Evolutionary conservation across 1,139 yeast species (phyloP).

Genomic region (Suhomyces yuchorum): DNA sequence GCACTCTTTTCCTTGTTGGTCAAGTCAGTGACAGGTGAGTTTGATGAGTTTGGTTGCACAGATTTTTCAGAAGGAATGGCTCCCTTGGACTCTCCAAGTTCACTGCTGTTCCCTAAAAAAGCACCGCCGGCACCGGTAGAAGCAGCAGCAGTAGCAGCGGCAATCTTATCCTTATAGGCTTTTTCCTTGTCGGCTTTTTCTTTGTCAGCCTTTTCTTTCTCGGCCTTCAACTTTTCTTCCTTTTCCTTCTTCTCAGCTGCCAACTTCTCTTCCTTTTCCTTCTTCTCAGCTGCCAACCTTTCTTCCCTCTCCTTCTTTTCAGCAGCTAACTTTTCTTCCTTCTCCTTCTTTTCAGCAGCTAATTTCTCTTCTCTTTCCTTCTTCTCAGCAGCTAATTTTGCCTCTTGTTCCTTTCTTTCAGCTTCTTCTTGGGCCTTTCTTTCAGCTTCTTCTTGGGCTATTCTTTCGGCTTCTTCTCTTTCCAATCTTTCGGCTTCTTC

Average conservation of each 20-base stretch:
- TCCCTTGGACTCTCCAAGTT: slow-evolving; percentile 23
- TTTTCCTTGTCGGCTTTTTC: slow-evolving; percentile 21
- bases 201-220: slow-evolving; percentile 19
- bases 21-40: slow-evolving; percentile 10
- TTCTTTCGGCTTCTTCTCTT: slow-evolving; percentile 23
- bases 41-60: background rate
- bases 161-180: slow-evolving; percentile 25
- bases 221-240: slow-evolving; percentile 19
- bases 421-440: slow-evolving; percentile 21
- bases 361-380: slow-evolving; percentile 8
- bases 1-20: slow-evolving; percentile 9
- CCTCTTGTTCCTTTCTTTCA: slow-evolving; percentile 21
- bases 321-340: slow-evolving; percentile 20
- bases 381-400: slow-evolving; percentile 34
- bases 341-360: slow-evolving; percentile 14
- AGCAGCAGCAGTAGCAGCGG: slow-evolving; percentile 5
- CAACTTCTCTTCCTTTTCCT: slow-evolving; percentile 21
- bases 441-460: slow-evolving; percentile 24
- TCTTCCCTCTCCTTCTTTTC: slow-evolving; percentile 20
- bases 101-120: slow-evolving; percentile 19
- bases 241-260: slow-evolving; percentile 17
- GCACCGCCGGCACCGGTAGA: slow-evolving; percentile 4
- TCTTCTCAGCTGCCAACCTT: slow-evolving; percentile 10
- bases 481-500: slow-evolving; percentile 21
- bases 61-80: slow-evolving; percentile 18